Evolutionary conservation across 805 yeast genomes (phyloP).

Genomic region (Komagataella phaffii): DNA sequence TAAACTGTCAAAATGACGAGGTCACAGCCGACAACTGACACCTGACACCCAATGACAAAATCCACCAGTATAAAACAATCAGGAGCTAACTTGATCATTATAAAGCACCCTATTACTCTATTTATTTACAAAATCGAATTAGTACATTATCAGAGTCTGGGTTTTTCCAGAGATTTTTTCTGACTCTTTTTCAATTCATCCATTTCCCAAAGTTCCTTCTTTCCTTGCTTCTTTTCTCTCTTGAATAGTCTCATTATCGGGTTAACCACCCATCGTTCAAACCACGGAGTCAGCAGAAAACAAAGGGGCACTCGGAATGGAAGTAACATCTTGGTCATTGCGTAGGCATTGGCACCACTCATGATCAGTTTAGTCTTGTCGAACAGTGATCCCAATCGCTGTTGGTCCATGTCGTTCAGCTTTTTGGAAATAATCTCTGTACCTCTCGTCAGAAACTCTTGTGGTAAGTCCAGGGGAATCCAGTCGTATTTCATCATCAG

Average conservation of each 20-base stretch:
- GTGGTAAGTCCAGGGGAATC: slow-evolving; percentile 31
- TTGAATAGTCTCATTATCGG: slow-evolving; percentile 13
- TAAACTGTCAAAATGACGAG: background rate
- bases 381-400: slow-evolving; percentile 8
- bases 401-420: slow-evolving; percentile 7
- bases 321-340: slow-evolving; percentile 15
- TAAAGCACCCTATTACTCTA: background rate
- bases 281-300: slow-evolving; percentile 19
- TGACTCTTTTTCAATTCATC: background rate
- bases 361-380: slow-evolving; percentile 15
- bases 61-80: no score
- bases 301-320: slow-evolving; percentile 17
- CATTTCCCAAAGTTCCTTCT: slow-evolving; percentile 2
- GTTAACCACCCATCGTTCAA: slow-evolving; percentile 18
- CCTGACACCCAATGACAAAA: background rate
- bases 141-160: background rate
- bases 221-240: slow-evolving; percentile 3
- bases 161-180: background rate
- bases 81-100: no score
- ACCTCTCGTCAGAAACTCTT: slow-evolving; percentile 35
- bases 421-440: slow-evolving; percentile 29
- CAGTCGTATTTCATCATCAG: slow-evolving; percentile 26
- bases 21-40: background rate
- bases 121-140: background rate
- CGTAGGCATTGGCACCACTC: slow-evolving; percentile 24